Percentiles rank a stretch among this genome's conserved stretches.
phyloP scores from a whole-genome alignment of 495 filamentous ascomycete genomes.

The Neurospora sp. region DNA sequence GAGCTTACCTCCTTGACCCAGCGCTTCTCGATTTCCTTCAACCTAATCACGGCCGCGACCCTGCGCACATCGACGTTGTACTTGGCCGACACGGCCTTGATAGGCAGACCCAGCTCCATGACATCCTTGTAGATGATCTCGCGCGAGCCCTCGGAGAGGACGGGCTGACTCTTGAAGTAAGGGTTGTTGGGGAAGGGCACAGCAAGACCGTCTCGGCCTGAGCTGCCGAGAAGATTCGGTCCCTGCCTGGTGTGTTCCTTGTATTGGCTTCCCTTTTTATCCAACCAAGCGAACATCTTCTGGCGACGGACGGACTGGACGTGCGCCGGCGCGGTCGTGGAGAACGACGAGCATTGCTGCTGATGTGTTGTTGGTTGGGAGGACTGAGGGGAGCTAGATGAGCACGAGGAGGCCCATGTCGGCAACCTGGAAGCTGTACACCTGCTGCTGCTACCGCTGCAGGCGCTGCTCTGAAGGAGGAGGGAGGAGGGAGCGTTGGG shows the following conservation, averaged over 20 bases:
- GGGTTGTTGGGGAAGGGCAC: slow-evolving; percentile 67
- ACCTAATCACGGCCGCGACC: slow-evolving; percentile 76
- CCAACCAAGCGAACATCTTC: slow-evolving; percentile 11
- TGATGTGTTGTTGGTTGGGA: neutral
- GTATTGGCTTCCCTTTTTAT: slow-evolving; percentile 1
- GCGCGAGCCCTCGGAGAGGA: slow-evolving; percentile 66
- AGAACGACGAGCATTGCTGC: slow-evolving; percentile 10
- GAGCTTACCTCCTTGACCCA: slow-evolving; percentile 58
- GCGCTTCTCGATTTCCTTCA: slow-evolving; percentile 79
- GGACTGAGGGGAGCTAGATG: neutral
- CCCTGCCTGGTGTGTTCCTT: neutral
- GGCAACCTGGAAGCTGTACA: neutral
- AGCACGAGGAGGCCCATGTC: neutral
- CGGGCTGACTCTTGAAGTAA: slow-evolving; percentile 58
- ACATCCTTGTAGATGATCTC: slow-evolving; percentile 66
- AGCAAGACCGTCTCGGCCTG: neutral
- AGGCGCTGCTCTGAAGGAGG: neutral
- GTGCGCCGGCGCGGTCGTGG: slow-evolving; percentile 11
- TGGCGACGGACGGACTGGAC: slow-evolving; percentile 8
- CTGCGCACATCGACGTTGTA: slow-evolving; percentile 74
- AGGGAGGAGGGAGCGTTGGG: neutral
- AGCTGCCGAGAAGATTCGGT: slow-evolving; percentile 8
- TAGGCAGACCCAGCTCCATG: slow-evolving; percentile 49
- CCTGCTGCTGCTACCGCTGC: slow-evolving; percentile 7
- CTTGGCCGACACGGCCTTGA: slow-evolving; percentile 70